These are phyloP conservation scores for Fallopia convolvulus DNA, from an alignment of 148 eudicot genomes.

Conservation along the genomic window DNA sequence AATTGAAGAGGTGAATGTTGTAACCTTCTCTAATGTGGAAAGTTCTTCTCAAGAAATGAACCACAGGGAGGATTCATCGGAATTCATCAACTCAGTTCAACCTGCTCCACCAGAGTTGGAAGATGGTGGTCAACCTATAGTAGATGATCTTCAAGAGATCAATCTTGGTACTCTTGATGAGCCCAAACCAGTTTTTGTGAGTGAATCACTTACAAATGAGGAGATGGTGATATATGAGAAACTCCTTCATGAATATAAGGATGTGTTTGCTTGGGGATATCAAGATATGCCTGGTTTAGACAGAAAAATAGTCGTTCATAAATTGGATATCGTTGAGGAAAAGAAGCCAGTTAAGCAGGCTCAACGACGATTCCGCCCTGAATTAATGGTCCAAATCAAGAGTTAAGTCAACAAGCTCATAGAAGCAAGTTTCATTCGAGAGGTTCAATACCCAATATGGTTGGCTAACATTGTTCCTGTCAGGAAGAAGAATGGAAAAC, in stretches of 20 bases:
- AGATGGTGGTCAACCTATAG: background rate
- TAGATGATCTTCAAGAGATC: background rate
- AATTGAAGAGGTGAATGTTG: background rate
- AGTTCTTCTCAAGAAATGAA: background rate
- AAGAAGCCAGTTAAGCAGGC: too few relatives aligned
- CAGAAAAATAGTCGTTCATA: too few relatives aligned
- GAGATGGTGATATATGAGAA: background rate
- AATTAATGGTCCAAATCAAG: too few relatives aligned
- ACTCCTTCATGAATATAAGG: constrained; percentile 14
- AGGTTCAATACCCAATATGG: too few relatives aligned
- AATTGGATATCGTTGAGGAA: too few relatives aligned
- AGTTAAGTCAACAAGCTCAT: background rate
- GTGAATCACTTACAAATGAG: background rate
- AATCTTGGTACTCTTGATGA: too few relatives aligned
- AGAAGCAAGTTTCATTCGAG: background rate
- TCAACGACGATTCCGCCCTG: too few relatives aligned
- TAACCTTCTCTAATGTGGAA: too few relatives aligned
- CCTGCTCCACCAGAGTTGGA: background rate
- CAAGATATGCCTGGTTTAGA: too few relatives aligned
- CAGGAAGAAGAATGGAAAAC: too few relatives aligned
- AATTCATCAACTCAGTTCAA: background rate
- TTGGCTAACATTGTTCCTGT: too few relatives aligned
- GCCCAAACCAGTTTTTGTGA: background rate
- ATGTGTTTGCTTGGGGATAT: background rate
- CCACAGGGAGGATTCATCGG: background rate